phyloP scores from a whole-genome alignment of 495 filamentous ascomycete species.

The Chaetomium cochliodes region DNA sequence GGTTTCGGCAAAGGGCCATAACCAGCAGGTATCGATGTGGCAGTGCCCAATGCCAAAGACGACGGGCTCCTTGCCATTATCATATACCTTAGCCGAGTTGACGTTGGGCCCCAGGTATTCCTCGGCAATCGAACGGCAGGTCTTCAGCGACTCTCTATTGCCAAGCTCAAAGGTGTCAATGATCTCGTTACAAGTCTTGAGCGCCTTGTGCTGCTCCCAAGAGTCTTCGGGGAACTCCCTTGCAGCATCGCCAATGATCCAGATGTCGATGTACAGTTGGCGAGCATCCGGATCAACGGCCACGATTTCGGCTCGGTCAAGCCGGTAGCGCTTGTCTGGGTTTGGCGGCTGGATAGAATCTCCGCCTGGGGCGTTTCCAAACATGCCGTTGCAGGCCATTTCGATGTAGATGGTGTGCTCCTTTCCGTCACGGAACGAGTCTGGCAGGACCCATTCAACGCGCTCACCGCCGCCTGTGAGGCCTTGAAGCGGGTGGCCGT shows the following conservation, averaged over 20 bases:
- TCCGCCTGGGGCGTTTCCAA: constrained; percentile 83
- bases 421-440: constrained; percentile 76
- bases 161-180: constrained; percentile 85
- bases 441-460: constrained; percentile 83
- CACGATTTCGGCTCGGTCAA: constrained; percentile 79
- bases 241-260: constrained; percentile 89
- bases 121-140: constrained; percentile 76
- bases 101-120: constrained; percentile 79
- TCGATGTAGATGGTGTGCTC: constrained; percentile 90
- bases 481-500: constrained; percentile 87
- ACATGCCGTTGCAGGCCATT: constrained; percentile 99
- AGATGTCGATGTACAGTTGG: constrained; percentile 84
- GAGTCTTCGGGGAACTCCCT: constrained; percentile 75
- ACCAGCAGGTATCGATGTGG: constrained; percentile 96
- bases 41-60: constrained; percentile 92
- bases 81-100: constrained; percentile 81
- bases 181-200: constrained; percentile 78
- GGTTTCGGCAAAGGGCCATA: constrained; percentile 99
- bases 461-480: constrained; percentile 90
- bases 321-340: constrained; percentile 73
- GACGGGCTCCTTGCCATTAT: constrained; percentile 65
- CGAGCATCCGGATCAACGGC: constrained; percentile 84
- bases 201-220: constrained; percentile 83
- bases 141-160: constrained; percentile 70
- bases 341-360: constrained; percentile 87